Percentiles rank a stretch among this genome's conserved stretches.
Evolutionary conservation across 2,329 filamentous ascomycete genomes (phyloP).

Genomic region (Colletotrichum sidae): DNA sequence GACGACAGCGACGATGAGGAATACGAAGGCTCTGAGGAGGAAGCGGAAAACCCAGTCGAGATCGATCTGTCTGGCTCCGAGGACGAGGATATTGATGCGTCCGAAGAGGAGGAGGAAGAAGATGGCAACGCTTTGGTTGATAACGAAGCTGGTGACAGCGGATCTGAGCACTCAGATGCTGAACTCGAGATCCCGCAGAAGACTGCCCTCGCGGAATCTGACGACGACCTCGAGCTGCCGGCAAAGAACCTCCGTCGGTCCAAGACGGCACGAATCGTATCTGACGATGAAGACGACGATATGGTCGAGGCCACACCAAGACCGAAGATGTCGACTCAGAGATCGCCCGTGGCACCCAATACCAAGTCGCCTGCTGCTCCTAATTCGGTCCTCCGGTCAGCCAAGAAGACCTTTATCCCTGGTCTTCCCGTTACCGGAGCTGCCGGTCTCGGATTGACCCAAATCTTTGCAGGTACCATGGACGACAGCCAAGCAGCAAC

Average conservation of each 20-base stretch:
- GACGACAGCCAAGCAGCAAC: constrained; percentile 67
- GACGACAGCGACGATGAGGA: constrained; percentile 68
- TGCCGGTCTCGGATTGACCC: constrained; percentile 81
- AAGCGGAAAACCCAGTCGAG: constrained; percentile 53
- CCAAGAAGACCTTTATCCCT: constrained; percentile 77
- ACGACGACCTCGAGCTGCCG: constrained; percentile 56
- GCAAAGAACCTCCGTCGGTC: constrained; percentile 56
- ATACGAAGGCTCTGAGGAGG: constrained; percentile 53
- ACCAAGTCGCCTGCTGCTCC: constrained; percentile 66
- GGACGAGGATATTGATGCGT: constrained; percentile 49
- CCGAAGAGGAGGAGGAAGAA: constrained; percentile 48
- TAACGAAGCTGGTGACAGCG: constrained; percentile 55
- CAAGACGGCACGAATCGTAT: constrained; percentile 66
- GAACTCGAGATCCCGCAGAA: constrained; percentile 42
- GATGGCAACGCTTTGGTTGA: constrained; percentile 50
- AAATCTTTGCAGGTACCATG: constrained; percentile 93
- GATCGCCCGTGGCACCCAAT: constrained; percentile 56
- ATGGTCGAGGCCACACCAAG: constrained; percentile 60
- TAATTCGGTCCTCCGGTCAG: constrained; percentile 74
- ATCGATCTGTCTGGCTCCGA: constrained; percentile 59
- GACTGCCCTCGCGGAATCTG: constrained; percentile 45
- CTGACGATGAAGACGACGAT: constrained; percentile 73
- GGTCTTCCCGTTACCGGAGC: constrained; percentile 71
- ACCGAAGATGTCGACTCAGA: constrained; percentile 53
- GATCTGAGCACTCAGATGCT: constrained; percentile 45